phyloP scores from a whole-genome alignment of 2,329 filamentous ascomycete species.

The Colletotrichum spaethianum region DNA sequence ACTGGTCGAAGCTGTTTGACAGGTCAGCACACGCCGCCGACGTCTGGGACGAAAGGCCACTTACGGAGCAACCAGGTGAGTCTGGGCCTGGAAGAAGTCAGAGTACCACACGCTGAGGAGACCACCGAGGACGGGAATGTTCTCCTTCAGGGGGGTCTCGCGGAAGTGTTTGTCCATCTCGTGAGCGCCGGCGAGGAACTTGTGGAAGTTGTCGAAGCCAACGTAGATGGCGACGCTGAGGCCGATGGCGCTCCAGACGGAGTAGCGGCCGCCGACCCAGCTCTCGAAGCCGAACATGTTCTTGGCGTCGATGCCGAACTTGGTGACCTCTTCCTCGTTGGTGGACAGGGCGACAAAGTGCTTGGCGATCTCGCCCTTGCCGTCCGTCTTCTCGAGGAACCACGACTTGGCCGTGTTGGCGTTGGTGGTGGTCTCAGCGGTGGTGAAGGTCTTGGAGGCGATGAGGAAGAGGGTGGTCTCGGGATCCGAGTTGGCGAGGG shows the following conservation, averaged over 20 bases:
- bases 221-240: constrained; percentile 95
- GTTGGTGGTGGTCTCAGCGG: constrained; percentile 96
- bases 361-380: constrained; percentile 93
- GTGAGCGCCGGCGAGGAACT: constrained; percentile 94
- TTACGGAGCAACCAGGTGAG: constrained; percentile 94
- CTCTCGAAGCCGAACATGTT: constrained; percentile 99
- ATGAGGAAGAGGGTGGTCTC: constrained; percentile 99
- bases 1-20: constrained; percentile 87
- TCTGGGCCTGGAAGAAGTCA: constrained; percentile 98
- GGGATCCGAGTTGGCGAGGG: constrained; percentile 88
- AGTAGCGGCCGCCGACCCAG: constrained; percentile 99
- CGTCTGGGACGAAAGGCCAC: constrained; percentile 51
- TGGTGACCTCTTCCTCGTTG: constrained; percentile 94
- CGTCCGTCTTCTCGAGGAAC: constrained; percentile 87
- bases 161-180: constrained; percentile 99
- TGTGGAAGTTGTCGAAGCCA: constrained; percentile 96
- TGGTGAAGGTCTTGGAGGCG: constrained; percentile 99
- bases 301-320: constrained; percentile 98
- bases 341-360: constrained; percentile 99
- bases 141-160: constrained; percentile 89
- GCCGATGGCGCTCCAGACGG: constrained; percentile 98
- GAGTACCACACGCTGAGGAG: constrained; percentile 98
- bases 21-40: not conserved
- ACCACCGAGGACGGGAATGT: constrained; percentile 93
- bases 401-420: constrained; percentile 97